Evolutionary conservation across 768 basidiomycete genomes (phyloP).

Genomic region (Imleria badia): DNA sequence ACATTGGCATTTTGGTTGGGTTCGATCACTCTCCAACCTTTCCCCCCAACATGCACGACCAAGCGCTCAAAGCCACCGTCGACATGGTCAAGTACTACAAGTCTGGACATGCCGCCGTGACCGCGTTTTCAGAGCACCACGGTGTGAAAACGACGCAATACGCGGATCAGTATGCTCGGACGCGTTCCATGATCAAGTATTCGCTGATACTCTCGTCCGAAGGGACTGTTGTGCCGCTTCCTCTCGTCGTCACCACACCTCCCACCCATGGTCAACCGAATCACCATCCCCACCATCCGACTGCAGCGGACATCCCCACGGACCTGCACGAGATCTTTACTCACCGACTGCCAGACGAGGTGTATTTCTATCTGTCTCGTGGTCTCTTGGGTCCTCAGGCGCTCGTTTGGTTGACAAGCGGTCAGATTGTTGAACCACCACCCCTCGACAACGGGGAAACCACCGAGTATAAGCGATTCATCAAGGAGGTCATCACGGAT

Average conservation of each 20-base stretch:
- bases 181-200: constrained; percentile 89
- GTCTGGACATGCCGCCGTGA: constrained; percentile 78
- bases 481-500: constrained; percentile 96
- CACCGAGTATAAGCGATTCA: constrained; percentile 89
- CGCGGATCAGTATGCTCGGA: constrained; percentile 82
- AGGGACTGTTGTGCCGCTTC: constrained; percentile 75
- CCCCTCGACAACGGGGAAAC: constrained; percentile 96
- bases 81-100: constrained; percentile 95
- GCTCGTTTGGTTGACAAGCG: constrained; percentile 91
- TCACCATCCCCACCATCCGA: constrained; percentile 66
- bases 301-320: constrained; percentile 82
- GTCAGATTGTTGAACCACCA: constrained; percentile 79
- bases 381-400: constrained; percentile 88
- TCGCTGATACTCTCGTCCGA: constrained; percentile 89
- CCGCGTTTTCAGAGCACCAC: constrained; percentile 76
- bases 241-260: constrained; percentile 60
- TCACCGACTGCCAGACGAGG: constrained; percentile 89
- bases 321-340: constrained; percentile 97
- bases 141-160: constrained; percentile 80
- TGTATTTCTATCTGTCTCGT: constrained; percentile 94
- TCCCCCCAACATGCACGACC: constrained; percentile 79
- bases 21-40: constrained; percentile 80
- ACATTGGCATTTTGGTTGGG: constrained; percentile 89
- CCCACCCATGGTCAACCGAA: constrained; percentile 49
- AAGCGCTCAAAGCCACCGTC: constrained; percentile 79